Evolutionary conservation across 176 grass and related monocot species (phyloP).

Genomic region (Musa troglodytarum): DNA sequence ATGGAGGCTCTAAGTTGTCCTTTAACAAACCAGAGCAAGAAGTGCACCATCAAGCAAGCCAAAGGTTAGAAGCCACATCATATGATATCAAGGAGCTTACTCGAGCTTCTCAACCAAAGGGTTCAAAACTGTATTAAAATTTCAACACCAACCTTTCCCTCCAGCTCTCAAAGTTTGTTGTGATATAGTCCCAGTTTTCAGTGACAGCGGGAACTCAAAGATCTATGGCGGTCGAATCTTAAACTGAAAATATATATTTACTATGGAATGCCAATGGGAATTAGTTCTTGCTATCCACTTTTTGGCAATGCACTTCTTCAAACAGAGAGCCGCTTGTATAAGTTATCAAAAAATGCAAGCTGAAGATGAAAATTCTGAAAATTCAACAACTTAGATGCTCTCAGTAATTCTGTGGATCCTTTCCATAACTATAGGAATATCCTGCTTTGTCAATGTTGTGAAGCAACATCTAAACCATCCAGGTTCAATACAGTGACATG

Average conservation of each 20-base stretch:
- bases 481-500: conserved; percentile 95
- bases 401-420: conserved; percentile 59
- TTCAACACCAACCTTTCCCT: not conserved
- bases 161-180: not conserved
- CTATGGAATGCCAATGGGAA: not conserved
- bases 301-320: not conserved
- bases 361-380: not conserved
- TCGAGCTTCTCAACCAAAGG: not conserved
- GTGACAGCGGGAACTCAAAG: no score
- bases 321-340: not conserved
- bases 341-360: not conserved
- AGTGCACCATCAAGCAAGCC: not conserved
- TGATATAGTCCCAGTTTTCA: not conserved
- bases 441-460: conserved; percentile 56
- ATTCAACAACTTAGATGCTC: conserved; percentile 18
- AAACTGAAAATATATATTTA: not conserved
- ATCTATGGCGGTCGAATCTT: not conserved
- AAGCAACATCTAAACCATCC: conserved; percentile 96
- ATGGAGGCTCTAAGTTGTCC: not conserved
- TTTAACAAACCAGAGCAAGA: not conserved
- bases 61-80: not conserved
- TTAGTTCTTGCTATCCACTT: no score
- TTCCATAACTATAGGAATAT: conserved; percentile 73
- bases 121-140: not conserved
- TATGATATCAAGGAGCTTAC: not conserved